phyloP scores from a whole-genome alignment of 1,284 basidiomycete species.

The Ustilago sp. region DNA sequence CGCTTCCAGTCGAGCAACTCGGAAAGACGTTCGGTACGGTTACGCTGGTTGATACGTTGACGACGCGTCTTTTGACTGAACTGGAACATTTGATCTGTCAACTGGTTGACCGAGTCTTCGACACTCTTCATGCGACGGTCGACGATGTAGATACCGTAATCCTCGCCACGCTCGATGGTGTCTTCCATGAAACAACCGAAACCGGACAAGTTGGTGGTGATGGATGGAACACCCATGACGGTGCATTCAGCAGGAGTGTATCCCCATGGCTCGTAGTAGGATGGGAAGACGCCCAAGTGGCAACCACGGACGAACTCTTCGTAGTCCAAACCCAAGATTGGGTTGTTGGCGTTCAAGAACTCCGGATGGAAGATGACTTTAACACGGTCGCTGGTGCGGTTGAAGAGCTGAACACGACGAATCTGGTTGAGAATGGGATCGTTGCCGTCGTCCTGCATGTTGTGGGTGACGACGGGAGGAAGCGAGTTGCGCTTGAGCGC shows the following conservation, averaged over 20 bases:
- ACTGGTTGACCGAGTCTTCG: slow-evolving; percentile 86
- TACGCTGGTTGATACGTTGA: slow-evolving; percentile 97
- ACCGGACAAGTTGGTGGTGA: slow-evolving; percentile 96
- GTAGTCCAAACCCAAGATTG: slow-evolving; percentile 95
- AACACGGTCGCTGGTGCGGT: slow-evolving; percentile 83
- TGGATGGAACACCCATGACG: slow-evolving; percentile 93
- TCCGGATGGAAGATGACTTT: slow-evolving; percentile 99
- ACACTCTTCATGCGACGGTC: slow-evolving; percentile 89
- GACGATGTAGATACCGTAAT: slow-evolving; percentile 83
- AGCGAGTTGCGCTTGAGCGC: slow-evolving; percentile 93
- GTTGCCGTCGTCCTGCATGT: slow-evolving; percentile 91
- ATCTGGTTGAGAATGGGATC: slow-evolving; percentile 97
- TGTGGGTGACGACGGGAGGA: slow-evolving; percentile 94
- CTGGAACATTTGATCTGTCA: slow-evolving; percentile 68
- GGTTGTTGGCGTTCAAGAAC: slow-evolving; percentile 97
- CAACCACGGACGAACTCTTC: slow-evolving; percentile 98
- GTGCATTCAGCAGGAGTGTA: slow-evolving; percentile 76
- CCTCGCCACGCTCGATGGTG: slow-evolving; percentile 81
- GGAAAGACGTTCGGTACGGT: slow-evolving; percentile 82
- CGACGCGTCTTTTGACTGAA: slow-evolving; percentile 91
- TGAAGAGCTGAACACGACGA: slow-evolving; percentile 91
- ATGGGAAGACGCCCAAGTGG: slow-evolving; percentile 97
- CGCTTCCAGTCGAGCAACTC: slow-evolving; percentile 98
- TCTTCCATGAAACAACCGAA: slow-evolving; percentile 99
- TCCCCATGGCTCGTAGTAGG: slow-evolving; percentile 92